A percentile compares a stretch with the other conserved stretches of the same genome.
These are phyloP conservation scores for Onygena corvina DNA, from an alignment of 2,329 filamentous ascomycete species.

Conservation along the genomic window DNA sequence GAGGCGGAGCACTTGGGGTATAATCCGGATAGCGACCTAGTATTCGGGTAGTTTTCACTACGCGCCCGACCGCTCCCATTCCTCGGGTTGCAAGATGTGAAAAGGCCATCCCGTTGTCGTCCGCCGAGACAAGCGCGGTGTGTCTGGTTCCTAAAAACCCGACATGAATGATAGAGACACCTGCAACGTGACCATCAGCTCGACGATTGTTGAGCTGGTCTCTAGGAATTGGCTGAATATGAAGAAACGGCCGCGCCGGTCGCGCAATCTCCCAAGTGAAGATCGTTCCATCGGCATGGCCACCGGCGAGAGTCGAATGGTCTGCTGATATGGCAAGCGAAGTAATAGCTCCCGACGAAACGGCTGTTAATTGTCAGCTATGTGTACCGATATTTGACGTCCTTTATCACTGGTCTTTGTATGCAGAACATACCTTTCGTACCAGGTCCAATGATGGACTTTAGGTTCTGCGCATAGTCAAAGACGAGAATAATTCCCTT, in stretches of 20 bases:
- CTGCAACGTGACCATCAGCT: conserved; percentile 70
- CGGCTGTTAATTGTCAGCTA: conserved; percentile 42
- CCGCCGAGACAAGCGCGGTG: conserved; percentile 87
- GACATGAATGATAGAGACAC: conserved; percentile 71
- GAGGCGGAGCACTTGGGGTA: conserved; percentile 48
- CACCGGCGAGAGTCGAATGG: conserved; percentile 79
- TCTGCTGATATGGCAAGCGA: conserved; percentile 85
- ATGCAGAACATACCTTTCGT: conserved; percentile 57
- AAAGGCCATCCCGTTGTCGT: conserved; percentile 94
- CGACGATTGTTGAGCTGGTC: conserved; percentile 52
- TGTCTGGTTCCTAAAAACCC: conserved; percentile 88
- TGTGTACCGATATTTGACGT: neutral
- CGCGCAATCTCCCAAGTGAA: conserved; percentile 92
- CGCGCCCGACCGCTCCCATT: conserved; percentile 70
- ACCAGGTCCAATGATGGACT: conserved; percentile 83
- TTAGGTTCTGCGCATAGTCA: conserved; percentile 92
- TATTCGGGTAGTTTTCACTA: conserved; percentile 80
- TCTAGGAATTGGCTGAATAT: conserved; percentile 65
- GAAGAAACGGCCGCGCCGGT: conserved; percentile 74
- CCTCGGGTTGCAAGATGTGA: conserved; percentile 90
- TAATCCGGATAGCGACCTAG: conserved; percentile 73
- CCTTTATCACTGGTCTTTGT: neutral
- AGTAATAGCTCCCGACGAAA: conserved; percentile 80
- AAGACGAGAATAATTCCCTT: conserved; percentile 93
- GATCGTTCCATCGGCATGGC: conserved; percentile 79